Conservation (phyloP, 192 early-diverging fungal species). For the Linnemannia schmuckeri region DNA sequence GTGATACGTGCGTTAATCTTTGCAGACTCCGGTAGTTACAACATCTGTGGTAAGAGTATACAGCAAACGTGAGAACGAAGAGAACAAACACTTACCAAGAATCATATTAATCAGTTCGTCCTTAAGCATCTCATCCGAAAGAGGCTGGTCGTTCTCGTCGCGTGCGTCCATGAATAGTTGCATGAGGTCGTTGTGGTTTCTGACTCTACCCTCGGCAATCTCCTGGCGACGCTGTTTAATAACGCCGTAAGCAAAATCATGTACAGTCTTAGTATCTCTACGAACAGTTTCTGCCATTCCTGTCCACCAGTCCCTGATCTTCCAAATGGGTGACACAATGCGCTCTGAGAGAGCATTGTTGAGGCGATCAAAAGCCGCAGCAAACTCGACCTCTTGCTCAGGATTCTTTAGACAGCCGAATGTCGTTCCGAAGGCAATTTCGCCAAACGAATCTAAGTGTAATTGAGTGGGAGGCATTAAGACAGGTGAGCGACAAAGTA, state of each 20-base stretch:
- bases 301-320: conserved; percentile 36
- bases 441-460: conserved; percentile 60
- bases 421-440: conserved; percentile 50
- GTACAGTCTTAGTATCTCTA: conserved; percentile 33
- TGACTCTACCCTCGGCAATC: background rate
- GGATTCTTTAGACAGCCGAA: conserved; percentile 45
- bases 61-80: background rate
- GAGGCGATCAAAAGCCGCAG: conserved; percentile 63
- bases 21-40: background rate
- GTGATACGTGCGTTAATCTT: background rate
- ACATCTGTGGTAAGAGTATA: background rate
- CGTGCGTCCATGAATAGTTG: conserved; percentile 58
- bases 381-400: conserved; percentile 57
- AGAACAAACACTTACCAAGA: background rate
- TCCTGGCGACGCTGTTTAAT: conserved; percentile 32
- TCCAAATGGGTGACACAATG: conserved; percentile 35
- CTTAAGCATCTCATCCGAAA: conserved; percentile 57
- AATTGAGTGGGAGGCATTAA: background rate
- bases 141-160: conserved; percentile 51
- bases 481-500: background rate
- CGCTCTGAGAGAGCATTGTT: conserved; percentile 45
- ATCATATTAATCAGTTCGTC: conserved; percentile 63
- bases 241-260: conserved; percentile 43
- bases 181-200: conserved; percentile 51
- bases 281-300: conserved; percentile 19